Evolutionary conservation across 1,284 basidiomycete genomes (phyloP).

Genomic region (Microbotryomycetes sp.): DNA sequence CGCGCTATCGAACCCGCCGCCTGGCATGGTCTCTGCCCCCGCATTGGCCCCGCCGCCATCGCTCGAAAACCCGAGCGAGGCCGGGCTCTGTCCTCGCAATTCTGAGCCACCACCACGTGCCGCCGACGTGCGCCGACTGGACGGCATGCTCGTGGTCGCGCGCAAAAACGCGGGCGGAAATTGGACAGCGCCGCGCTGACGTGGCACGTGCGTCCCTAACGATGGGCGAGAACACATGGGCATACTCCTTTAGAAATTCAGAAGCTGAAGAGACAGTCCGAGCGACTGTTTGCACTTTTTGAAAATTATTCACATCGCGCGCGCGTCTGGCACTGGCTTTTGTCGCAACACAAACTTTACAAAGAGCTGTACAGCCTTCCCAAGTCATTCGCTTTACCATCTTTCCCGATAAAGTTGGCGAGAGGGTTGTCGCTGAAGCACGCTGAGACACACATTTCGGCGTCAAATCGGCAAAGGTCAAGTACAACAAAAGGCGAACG

Average conservation of each 20-base stretch:
- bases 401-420: constrained; percentile 9
- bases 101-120: not conserved
- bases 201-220: too few relatives aligned
- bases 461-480: not conserved
- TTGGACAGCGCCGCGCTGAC: too few relatives aligned
- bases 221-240: too few relatives aligned
- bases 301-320: too few relatives aligned
- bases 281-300: too few relatives aligned
- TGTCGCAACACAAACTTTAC: not conserved
- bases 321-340: not conserved
- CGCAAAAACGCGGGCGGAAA: too few relatives aligned
- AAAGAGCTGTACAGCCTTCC: constrained; percentile 4
- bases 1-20: too few relatives aligned
- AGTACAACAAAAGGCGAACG: not conserved
- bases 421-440: constrained; percentile 11
- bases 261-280: too few relatives aligned
- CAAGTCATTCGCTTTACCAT: constrained; percentile 2
- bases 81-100: not conserved
- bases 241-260: too few relatives aligned
- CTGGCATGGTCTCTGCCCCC: not conserved
- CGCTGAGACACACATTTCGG: not conserved
- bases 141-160: not conserved
- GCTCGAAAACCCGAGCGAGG: not conserved
- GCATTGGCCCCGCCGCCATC: not conserved
- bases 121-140: not conserved